Percentiles rank a stretch among this genome's conserved stretches.
phyloP scores from a whole-genome alignment of 495 filamentous ascomycete species.

The Hypoxylon trugodes region DNA sequence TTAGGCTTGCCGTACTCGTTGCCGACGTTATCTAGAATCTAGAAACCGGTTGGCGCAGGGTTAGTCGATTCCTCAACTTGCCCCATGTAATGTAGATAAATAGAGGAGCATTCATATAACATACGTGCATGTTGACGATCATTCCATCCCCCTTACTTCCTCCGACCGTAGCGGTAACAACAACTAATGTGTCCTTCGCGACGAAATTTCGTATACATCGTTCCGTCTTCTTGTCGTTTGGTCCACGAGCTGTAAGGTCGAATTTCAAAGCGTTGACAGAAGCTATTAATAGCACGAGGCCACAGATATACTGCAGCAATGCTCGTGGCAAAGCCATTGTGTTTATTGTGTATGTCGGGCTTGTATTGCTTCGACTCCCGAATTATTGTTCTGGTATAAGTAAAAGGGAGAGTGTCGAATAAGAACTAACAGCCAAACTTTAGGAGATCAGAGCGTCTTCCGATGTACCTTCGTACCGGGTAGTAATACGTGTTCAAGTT shows the following conservation, averaged over 20 bases:
- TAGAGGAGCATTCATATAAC: slow-evolving; percentile 47
- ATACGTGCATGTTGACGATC: slow-evolving; percentile 92
- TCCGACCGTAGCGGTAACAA: slow-evolving; percentile 91
- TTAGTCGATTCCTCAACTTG: slow-evolving; percentile 1
- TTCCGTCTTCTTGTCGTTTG: slow-evolving; percentile 69
- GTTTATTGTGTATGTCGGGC: slow-evolving; percentile 10
- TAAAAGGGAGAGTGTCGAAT: slow-evolving; percentile 25
- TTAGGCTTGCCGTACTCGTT: slow-evolving; percentile 94
- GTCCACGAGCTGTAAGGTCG: slow-evolving; percentile 78
- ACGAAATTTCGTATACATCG: slow-evolving; percentile 99
- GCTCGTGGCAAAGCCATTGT: slow-evolving; percentile 50
- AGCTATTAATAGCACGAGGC: slow-evolving; percentile 63
- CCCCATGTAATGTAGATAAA: background rate
- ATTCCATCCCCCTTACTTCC: slow-evolving; percentile 92
- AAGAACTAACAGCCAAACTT: slow-evolving; percentile 27
- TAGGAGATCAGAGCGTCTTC: slow-evolving; percentile 9
- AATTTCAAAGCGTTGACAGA: slow-evolving; percentile 86
- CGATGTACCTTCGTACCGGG: slow-evolving; percentile 27
- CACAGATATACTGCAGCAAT: slow-evolving; percentile 56
- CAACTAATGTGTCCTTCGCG: slow-evolving; percentile 90
- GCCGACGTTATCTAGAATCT: slow-evolving; percentile 94
- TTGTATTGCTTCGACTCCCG: slow-evolving; percentile 12
- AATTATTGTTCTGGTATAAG: slow-evolving; percentile 4
- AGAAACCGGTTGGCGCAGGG: slow-evolving; percentile 19
- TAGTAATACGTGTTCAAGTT: slow-evolving; percentile 44